Base-by-base conservation (phyloP, 441 rosid species). In the Viola pubescens region DNA sequence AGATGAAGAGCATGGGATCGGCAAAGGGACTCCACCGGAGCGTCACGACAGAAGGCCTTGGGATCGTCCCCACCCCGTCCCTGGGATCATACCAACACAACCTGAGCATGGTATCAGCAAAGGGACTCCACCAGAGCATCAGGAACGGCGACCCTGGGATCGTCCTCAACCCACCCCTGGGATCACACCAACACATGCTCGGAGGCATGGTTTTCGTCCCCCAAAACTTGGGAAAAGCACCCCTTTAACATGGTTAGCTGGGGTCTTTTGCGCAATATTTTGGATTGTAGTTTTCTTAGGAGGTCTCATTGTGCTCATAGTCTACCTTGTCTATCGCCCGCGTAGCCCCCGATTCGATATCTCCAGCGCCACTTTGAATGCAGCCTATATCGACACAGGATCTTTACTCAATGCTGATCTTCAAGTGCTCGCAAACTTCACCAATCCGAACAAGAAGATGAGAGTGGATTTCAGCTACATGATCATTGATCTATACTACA, bases 271-370 rank as follows among this genome's bases (percentile, higher is more conserved):
- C 49, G 81, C 86, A 47, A 69, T 87, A 14, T 79, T 86, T 60
- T 72, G 78, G 72, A 52, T 83, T 12, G 58, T 84, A 57, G 61
- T 91, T 57, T 76, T 89, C 50, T 57, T 85, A 0, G 75, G 81
- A 34, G 96, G 95, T 61, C 65, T 82, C 52, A 60, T 78, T 12
- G 80, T 87, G 52, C 95, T 92, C 68, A 58, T 87, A 12, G 75
- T 89, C 16, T 87, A 92, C 69, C 85, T 92, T 16, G 64, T 79
- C 45, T 89, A 81, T 65, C 89, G 95, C 53, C 98, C 98, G 9
- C 76, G 70, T 12, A 78, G 72, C 63, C 98, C 95, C 0, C 70
- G 69, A 58, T 82, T 89, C 19, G 81, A 84, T 48, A 74, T 89
- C 59, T 48, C 79, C 37, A 78, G 78, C 55, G 97, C 81, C 54